phyloP scores from a whole-genome alignment of 352 stramenopile species.

The Ochromonadaceae sp. region DNA sequence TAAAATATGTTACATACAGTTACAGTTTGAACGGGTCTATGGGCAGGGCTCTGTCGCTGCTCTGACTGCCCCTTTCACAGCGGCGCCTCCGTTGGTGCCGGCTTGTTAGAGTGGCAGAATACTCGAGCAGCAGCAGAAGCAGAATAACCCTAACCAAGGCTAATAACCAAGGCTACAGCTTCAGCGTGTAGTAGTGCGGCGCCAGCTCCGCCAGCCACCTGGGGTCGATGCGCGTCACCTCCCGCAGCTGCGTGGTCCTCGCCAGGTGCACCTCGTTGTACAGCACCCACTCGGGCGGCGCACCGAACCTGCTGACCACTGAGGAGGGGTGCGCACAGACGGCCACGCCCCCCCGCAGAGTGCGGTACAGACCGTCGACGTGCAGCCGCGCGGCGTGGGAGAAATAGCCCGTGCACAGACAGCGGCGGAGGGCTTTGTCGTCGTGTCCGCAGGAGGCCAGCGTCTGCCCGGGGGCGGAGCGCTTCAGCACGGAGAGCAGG shows the following conservation, averaged over 20 bases:
- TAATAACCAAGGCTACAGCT: too few relatives aligned
- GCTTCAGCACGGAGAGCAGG: slow-evolving; percentile 21
- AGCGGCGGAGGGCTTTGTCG: slow-evolving; percentile 22
- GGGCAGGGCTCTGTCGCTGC: too few relatives aligned
- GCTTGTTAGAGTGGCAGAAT: too few relatives aligned
- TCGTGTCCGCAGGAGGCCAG: slow-evolving; percentile 25
- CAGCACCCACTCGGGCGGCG: slow-evolving; percentile 33
- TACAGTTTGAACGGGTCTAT: too few relatives aligned
- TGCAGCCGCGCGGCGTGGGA: slow-evolving; percentile 28
- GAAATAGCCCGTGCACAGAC: slow-evolving; percentile 34
- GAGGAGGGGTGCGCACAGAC: slow-evolving; percentile 30
- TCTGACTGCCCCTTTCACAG: too few relatives aligned
- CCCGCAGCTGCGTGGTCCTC: slow-evolving; percentile 18
- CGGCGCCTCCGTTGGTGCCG: too few relatives aligned
- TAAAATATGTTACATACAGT: too few relatives aligned
- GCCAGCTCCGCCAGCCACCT: slow-evolving; percentile 21
- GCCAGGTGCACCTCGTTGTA: slow-evolving; percentile 32
- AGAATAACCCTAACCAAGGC: too few relatives aligned
- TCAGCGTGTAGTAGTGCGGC: slow-evolving; percentile 18
- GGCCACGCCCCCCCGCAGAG: slow-evolving; percentile 23
- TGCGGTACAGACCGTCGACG: slow-evolving; percentile 32
- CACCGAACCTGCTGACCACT: slow-evolving; percentile 34
- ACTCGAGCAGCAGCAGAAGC: too few relatives aligned
- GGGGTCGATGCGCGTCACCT: slow-evolving; percentile 20
- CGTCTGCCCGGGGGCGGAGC: slow-evolving; percentile 1